Conservation (phyloP, 2,329 filamentous ascomycete genomes). For the Aureobasidium subglaciale region DNA sequence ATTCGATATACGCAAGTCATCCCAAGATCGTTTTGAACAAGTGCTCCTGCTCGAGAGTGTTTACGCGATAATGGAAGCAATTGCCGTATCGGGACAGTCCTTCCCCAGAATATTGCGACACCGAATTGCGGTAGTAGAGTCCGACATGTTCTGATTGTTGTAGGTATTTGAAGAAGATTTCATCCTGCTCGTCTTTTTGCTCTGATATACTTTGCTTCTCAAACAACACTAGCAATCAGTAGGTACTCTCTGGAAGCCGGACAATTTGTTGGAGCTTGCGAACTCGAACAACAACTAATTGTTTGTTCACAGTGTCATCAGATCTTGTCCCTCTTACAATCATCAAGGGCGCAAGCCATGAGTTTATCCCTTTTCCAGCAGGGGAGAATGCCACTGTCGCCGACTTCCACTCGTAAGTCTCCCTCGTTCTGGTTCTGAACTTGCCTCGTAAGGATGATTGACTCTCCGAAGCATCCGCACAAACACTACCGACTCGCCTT, state of each 20-base stretch:
- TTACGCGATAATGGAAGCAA: conserved; percentile 25
- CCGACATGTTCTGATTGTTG: not conserved
- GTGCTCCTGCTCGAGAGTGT: not conserved
- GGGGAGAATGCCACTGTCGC: conserved; percentile 19
- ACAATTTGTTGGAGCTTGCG: no score
- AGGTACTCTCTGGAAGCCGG: not conserved
- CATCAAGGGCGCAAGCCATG: conserved; percentile 20
- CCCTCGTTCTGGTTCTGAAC: no score
- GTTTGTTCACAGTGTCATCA: not conserved
- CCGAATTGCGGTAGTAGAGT: not conserved
- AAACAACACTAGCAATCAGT: not conserved
- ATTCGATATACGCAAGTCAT: no score
- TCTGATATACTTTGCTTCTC: not conserved
- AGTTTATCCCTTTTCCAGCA: conserved; percentile 19
- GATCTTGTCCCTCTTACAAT: conserved; percentile 20
- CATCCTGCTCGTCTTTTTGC: not conserved
- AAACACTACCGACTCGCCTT: conserved; percentile 16
- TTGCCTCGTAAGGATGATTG: not conserved
- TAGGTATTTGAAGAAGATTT: not conserved
- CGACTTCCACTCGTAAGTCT: conserved; percentile 19
- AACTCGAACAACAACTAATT: not conserved
- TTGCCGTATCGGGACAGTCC: not conserved
- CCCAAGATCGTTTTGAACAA: no score
- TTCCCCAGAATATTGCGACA: not conserved
- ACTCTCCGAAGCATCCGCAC: conserved; percentile 16